Percentiles rank a stretch among this genome's conserved stretches.
Conservation (phyloP, 2,329 filamentous ascomycete species). For the Botryotinia globosa region DNA sequence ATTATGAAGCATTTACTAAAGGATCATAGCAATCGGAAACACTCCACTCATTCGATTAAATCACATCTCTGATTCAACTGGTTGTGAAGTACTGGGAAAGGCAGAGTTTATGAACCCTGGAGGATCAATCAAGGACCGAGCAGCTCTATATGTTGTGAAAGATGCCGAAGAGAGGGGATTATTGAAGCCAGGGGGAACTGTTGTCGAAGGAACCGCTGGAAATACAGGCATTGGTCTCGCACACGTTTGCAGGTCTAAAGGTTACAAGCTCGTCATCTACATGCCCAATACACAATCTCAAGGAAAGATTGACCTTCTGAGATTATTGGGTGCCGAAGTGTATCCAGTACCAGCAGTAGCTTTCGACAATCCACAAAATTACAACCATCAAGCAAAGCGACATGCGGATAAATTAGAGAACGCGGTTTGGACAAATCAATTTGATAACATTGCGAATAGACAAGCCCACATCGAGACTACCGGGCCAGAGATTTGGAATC, state of each 20-base stretch:
- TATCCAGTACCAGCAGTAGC: constrained; percentile 94
- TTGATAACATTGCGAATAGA: constrained; percentile 93
- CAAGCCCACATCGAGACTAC: constrained; percentile 95
- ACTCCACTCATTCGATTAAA: constrained; percentile 92
- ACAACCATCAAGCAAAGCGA: constrained; percentile 91
- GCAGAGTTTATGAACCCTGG: constrained; percentile 99
- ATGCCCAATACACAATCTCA: constrained; percentile 99
- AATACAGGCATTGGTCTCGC: constrained; percentile 98
- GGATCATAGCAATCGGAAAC: constrained; percentile 80
- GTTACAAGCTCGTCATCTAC: constrained; percentile 96
- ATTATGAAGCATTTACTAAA: constrained; percentile 23
- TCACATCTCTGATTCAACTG: constrained; percentile 81
- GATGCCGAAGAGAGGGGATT: constrained; percentile 88
- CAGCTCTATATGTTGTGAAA: constrained; percentile 88
- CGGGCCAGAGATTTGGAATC: constrained; percentile 93
- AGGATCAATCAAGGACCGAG: constrained; percentile 93
- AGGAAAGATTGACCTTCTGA: constrained; percentile 91
- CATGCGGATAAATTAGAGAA: constrained; percentile 86
- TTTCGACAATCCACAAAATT: constrained; percentile 93
- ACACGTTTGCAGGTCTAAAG: constrained; percentile 88
- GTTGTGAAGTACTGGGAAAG: constrained; percentile 92
- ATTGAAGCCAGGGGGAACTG: constrained; percentile 81
- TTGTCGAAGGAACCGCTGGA: constrained; percentile 94
- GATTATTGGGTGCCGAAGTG: constrained; percentile 89
- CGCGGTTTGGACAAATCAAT: constrained; percentile 98